Conservation (phyloP, 1,284 basidiomycete species). For the Salmacisia buchloeana region DNA sequence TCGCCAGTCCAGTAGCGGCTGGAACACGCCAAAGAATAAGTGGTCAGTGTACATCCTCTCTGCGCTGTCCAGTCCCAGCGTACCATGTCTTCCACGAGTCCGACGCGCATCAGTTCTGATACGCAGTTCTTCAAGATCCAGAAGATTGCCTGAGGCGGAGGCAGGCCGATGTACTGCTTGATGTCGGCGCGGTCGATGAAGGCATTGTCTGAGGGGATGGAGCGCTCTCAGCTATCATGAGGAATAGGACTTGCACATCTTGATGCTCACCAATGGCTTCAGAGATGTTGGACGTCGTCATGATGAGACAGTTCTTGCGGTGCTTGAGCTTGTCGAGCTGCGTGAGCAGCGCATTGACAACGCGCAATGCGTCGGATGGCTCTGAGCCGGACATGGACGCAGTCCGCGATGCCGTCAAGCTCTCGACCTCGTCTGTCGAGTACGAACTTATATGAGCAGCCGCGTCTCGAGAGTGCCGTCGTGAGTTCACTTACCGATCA, state of each 20-base stretch:
- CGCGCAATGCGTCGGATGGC: constrained; percentile 88
- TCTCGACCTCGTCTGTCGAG: constrained; percentile 78
- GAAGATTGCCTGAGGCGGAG: constrained; percentile 82
- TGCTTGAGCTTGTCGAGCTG: constrained; percentile 93
- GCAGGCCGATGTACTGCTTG: constrained; percentile 85
- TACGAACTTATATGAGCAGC: not conserved
- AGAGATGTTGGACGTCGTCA: constrained; percentile 93
- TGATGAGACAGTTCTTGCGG: constrained; percentile 84
- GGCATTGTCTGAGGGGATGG: constrained; percentile 65
- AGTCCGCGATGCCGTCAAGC: constrained; percentile 82
- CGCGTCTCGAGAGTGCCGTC: not conserved
- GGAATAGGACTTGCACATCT: not conserved
- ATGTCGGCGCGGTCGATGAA: constrained; percentile 97
- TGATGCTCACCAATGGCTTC: constrained; percentile 75
- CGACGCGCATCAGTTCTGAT: constrained; percentile 68
- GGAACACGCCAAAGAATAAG: not conserved
- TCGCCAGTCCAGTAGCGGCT: constrained; percentile 2
- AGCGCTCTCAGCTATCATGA: not conserved
- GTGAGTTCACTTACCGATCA: constrained; percentile 61
- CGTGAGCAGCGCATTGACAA: constrained; percentile 93
- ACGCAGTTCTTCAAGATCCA: constrained; percentile 84
- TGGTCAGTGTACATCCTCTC: not conserved
- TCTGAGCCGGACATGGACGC: constrained; percentile 91
- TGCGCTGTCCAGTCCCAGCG: constrained; percentile 27
- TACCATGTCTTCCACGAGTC: constrained; percentile 64